Conservation (phyloP, 441 rosid species). For the Erodium moschatum region DNA sequence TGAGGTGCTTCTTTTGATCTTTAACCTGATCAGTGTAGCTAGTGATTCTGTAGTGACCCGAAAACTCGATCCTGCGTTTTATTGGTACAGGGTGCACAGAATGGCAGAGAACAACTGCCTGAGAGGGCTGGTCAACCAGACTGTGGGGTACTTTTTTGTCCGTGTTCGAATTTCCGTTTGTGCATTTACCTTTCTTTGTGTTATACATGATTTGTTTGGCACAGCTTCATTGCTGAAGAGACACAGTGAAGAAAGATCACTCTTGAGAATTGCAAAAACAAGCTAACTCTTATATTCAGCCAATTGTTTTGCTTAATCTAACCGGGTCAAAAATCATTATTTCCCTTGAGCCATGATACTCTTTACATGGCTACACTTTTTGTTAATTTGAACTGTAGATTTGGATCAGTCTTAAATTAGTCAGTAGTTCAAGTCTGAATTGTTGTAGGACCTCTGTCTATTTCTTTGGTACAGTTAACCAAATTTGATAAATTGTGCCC, state of each 20-base stretch:
- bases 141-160: conserved; percentile 42
- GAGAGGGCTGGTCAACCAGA: conserved; percentile 67
- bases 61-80: conserved; percentile 5
- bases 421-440: too few species aligned
- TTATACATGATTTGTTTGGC: not conserved
- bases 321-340: too few species aligned
- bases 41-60: not conserved
- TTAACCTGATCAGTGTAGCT: not conserved
- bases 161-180: not conserved
- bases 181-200: not conserved
- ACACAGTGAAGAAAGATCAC: not conserved
- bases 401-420: too few species aligned
- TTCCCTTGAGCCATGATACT: too few species aligned
- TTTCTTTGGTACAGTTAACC: too few species aligned
- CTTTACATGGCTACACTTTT: too few species aligned
- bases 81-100: conserved; percentile 31
- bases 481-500: too few species aligned
- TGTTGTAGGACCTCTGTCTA: too few species aligned
- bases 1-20: not conserved
- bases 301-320: too few species aligned
- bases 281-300: not conserved
- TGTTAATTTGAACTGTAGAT: too few species aligned
- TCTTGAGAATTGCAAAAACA: not conserved
- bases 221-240: too few species aligned
- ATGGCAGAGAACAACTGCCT: conserved; percentile 47